Evolutionary conservation across 768 basidiomycete genomes (phyloP), one percentile per base, ranked within the genome.

Genomic region (Lentinula sp.): DNA sequence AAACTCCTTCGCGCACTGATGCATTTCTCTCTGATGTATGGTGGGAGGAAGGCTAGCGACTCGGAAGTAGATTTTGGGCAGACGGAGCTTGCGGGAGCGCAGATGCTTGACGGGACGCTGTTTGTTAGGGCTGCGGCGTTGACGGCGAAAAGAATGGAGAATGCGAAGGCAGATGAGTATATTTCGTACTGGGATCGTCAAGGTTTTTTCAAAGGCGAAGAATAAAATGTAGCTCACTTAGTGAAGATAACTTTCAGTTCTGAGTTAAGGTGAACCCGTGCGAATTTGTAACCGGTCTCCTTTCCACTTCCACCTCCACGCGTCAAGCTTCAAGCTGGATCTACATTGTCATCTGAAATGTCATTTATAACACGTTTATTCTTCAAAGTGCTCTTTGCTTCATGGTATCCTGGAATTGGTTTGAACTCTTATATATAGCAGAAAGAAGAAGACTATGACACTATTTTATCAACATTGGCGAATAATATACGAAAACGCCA

Each of bases 391-490:
- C 10, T 67, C 59, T 3, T 31, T 42, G 21, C 31, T 55, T 56
- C 42, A 23, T 21, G 9, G 5, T 58, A 40, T n/a, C 6, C n/a
- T 5, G 40, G 31, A 48, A 13, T 52, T 23, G 15, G 15, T 54
- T 53, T 60, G 50, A 31, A n/a, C 18, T 28, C 48, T 37, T 56
- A 31, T 57, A 18, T 59, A 64, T 62, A 82, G 82, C 79, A 74
- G 69, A 73, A 76, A 45, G 80, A 86, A 16, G 88, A 91, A 65
- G 88, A 95, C 75, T 92, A 88, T 69, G 91, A 92, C 68, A 80
- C 85, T 21, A 74, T 91, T 61, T 83, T 95, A 32, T 80, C 87
- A 23, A 72, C 76, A 49, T 79, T 95, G 57, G 85, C 86, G 8
- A 71, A 75, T 23, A 83, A 89, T 68, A 88, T 95, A 60, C 82